Evolutionary conservation across 2,329 filamentous ascomycete genomes (phyloP).

Genomic region (Paecilomyces fulvus): DNA sequence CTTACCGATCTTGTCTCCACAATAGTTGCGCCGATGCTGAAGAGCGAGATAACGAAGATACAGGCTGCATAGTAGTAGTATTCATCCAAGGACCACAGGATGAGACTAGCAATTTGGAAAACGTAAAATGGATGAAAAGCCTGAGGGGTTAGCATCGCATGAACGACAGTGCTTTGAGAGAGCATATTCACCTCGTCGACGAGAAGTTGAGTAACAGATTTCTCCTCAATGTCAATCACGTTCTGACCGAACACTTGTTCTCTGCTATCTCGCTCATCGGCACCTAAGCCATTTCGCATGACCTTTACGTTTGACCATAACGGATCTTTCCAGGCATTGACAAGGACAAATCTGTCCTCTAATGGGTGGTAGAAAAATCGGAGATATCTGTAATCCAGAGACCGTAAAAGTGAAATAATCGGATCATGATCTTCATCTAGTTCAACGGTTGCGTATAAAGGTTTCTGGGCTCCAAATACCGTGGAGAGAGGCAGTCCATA

Average conservation of each 20-base stretch:
- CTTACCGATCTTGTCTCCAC: slow-evolving; percentile 76
- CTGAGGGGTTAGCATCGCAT: slow-evolving; percentile 17
- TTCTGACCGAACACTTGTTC: slow-evolving; percentile 85
- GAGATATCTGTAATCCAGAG: slow-evolving; percentile 87
- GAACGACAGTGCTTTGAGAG: background rate
- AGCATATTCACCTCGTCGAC: slow-evolving; percentile 65
- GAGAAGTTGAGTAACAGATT: slow-evolving; percentile 70
- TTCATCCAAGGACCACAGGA: slow-evolving; percentile 89
- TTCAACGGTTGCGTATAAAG: slow-evolving; percentile 51
- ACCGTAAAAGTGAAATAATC: slow-evolving; percentile 63
- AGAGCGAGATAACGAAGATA: slow-evolving; percentile 89
- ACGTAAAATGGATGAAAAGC: slow-evolving; percentile 97
- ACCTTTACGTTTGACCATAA: slow-evolving; percentile 70
- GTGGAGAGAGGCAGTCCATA: slow-evolving; percentile 58
- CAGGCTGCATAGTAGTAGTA: slow-evolving; percentile 97
- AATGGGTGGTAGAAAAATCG: slow-evolving; percentile 84
- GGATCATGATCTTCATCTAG: slow-evolving; percentile 66
- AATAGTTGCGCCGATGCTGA: slow-evolving; percentile 82
- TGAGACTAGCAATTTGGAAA: slow-evolving; percentile 88
- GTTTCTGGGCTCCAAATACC: slow-evolving; percentile 49
- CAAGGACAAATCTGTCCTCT: slow-evolving; percentile 79
- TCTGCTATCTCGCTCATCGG: slow-evolving; percentile 75
- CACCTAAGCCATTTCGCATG: slow-evolving; percentile 72
- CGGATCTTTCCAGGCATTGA: slow-evolving; percentile 90
- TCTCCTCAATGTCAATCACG: slow-evolving; percentile 86